Evolutionary conservation across 2,329 filamentous ascomycete species (phyloP).

Genomic region (Pestalotiopsis sp.): DNA sequence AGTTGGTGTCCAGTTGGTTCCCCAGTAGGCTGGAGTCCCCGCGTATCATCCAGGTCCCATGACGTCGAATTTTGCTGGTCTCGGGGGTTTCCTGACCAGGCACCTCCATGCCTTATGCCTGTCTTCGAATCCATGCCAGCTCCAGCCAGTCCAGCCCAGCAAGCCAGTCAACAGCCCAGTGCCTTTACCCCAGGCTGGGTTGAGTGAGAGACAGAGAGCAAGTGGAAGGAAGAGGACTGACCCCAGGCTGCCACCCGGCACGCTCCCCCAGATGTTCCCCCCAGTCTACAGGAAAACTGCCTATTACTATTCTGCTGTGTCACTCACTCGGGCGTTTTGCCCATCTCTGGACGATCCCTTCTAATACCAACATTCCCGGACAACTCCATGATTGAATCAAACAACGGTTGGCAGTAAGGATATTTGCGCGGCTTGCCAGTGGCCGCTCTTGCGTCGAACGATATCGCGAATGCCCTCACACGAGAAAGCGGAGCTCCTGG

Average conservation of each 20-base stretch:
- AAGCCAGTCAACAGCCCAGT: background rate
- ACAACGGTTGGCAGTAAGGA: slow-evolving; percentile 6
- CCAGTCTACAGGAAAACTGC: background rate
- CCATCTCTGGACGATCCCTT: slow-evolving; percentile 25
- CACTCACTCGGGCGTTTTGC: slow-evolving; percentile 30
- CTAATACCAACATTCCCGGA: slow-evolving; percentile 9
- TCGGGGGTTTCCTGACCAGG: background rate
- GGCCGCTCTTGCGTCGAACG: slow-evolving; percentile 4
- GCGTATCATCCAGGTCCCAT: background rate
- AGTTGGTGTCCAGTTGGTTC: no score
- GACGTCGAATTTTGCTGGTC: background rate
- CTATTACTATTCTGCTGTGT: slow-evolving; percentile 6
- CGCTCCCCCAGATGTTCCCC: background rate
- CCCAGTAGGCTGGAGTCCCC: background rate
- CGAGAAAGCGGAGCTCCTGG: slow-evolving; percentile 30
- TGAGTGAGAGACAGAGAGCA: background rate
- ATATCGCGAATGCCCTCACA: slow-evolving; percentile 33
- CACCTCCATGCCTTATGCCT: background rate
- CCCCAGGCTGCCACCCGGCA: background rate
- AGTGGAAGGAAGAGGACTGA: background rate
- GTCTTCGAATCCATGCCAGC: background rate
- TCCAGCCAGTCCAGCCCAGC: background rate
- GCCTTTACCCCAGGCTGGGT: background rate
- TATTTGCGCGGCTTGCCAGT: background rate
- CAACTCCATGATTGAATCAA: background rate